These are phyloP conservation scores for Colletotrichum sp. DNA, from an alignment of 2,329 filamentous ascomycete genomes.

Conservation along the genomic window DNA sequence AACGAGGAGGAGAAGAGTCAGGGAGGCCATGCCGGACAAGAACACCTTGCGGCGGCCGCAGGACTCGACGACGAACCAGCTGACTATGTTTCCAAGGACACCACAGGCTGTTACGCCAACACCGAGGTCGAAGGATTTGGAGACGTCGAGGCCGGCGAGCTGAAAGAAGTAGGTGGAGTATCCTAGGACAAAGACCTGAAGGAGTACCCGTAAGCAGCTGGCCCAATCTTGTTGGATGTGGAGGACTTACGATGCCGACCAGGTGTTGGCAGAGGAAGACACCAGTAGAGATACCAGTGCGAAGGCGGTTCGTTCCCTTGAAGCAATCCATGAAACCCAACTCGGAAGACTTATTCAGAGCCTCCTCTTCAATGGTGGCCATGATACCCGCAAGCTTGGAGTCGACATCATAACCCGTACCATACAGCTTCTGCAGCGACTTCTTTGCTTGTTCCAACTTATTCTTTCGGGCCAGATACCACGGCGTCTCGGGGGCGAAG, in stretches of 20 bases:
- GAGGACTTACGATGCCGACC: constrained; percentile 57
- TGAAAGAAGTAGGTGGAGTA: constrained; percentile 64
- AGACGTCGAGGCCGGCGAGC: constrained; percentile 43
- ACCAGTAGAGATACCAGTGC: constrained; percentile 63
- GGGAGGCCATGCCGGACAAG: constrained; percentile 41
- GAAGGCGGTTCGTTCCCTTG: constrained; percentile 49
- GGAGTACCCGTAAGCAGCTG: background rate
- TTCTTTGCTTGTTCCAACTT: constrained; percentile 42
- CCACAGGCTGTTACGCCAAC: constrained; percentile 44
- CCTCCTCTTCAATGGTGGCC: constrained; percentile 53
- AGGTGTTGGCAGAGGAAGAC: constrained; percentile 71
- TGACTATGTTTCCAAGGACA: constrained; percentile 44
- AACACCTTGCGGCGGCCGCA: constrained; percentile 48
- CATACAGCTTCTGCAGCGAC: constrained; percentile 50
- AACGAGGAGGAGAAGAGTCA: constrained; percentile 43
- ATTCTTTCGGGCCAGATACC: constrained; percentile 53
- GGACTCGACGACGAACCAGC: constrained; percentile 43
- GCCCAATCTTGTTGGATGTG: rapidly evolving
- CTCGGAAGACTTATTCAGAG: constrained; percentile 53
- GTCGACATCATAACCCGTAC: constrained; percentile 47
- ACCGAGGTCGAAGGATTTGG: constrained; percentile 42
- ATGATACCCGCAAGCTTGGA: constrained; percentile 59
- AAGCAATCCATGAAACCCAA: constrained; percentile 58
- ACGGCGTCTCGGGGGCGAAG: constrained; percentile 55
- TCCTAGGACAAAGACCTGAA: constrained; percentile 42